These are phyloP conservation scores for Fusarium sp. DNA, from an alignment of 2,329 filamentous ascomycete genomes.

Conservation along the genomic window DNA sequence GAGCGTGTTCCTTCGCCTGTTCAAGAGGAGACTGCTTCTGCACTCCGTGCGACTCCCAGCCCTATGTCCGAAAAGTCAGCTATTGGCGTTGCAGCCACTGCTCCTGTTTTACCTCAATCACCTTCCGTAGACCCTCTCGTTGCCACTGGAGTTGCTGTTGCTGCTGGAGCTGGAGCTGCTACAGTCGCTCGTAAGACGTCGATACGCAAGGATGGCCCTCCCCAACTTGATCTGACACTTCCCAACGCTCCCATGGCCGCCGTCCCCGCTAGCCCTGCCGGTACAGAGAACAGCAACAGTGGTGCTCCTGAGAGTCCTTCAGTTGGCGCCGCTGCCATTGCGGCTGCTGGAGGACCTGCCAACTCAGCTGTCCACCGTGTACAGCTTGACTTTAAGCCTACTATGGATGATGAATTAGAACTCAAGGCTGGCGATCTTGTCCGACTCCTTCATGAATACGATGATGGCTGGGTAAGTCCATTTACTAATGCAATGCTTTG, in stretches of 20 bases:
- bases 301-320: conserved; percentile 57
- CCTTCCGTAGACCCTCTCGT: conserved; percentile 51
- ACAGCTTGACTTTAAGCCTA: conserved; percentile 92
- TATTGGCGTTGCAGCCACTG: conserved; percentile 17
- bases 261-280: conserved; percentile 68
- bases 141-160: conserved; percentile 54
- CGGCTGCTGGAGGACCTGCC: conserved; percentile 69
- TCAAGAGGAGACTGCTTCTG: conserved; percentile 48
- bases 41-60: conserved; percentile 45
- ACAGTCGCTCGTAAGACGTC: conserved; percentile 65
- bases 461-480: conserved; percentile 91
- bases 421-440: conserved; percentile 85
- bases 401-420: conserved; percentile 90
- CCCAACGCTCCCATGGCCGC: conserved; percentile 49
- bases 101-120: conserved; percentile 29
- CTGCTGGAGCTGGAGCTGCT: conserved; percentile 50
- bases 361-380: conserved; percentile 84
- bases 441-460: conserved; percentile 92
- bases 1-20: conserved; percentile 61
- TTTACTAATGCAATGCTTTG: neutral
- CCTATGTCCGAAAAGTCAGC: conserved; percentile 49
- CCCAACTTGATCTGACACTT: conserved; percentile 66
- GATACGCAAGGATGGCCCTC: conserved; percentile 63
- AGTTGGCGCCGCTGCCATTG: conserved; percentile 68
- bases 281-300: conserved; percentile 71